phyloP scores from a whole-genome alignment of 257 asterid genomes.

The Ophiorrhiza pumila region DNA sequence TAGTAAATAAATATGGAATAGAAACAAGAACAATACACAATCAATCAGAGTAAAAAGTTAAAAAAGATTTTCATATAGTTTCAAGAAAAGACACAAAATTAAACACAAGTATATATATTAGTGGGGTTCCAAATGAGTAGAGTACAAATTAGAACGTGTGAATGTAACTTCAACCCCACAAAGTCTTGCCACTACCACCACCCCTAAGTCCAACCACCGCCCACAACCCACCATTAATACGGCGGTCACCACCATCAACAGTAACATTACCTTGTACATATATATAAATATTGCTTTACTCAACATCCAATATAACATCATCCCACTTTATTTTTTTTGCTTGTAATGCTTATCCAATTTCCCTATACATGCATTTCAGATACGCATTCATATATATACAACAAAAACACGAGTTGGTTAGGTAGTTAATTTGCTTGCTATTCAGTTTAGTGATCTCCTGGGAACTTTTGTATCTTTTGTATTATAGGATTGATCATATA shows the following conservation, averaged over 20 bases:
- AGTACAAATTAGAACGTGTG: neutral
- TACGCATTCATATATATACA: neutral
- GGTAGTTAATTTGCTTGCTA: neutral
- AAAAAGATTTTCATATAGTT: too few relatives aligned
- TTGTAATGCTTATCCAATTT: neutral
- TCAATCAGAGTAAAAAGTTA: too few relatives aligned
- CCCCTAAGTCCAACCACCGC: conserved; percentile 11
- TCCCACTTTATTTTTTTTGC: neutral
- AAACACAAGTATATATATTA: neutral
- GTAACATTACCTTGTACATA: neutral
- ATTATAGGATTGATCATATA: too few relatives aligned
- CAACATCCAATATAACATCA: conserved; percentile 13
- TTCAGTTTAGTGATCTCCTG: too few relatives aligned
- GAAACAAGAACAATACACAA: neutral
- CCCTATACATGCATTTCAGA: neutral
- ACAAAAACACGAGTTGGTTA: neutral
- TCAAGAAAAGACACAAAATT: neutral
- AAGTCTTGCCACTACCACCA: neutral
- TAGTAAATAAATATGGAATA: neutral
- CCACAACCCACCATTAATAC: neutral
- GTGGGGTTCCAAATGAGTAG: neutral
- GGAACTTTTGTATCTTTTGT: too few relatives aligned
- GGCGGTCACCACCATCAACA: neutral
- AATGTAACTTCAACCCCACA: neutral
- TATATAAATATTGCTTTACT: conserved; percentile 10